These are phyloP conservation scores for Microdochium nivale DNA, from an alignment of 2,329 filamentous ascomycete species.

Conservation along the genomic window DNA sequence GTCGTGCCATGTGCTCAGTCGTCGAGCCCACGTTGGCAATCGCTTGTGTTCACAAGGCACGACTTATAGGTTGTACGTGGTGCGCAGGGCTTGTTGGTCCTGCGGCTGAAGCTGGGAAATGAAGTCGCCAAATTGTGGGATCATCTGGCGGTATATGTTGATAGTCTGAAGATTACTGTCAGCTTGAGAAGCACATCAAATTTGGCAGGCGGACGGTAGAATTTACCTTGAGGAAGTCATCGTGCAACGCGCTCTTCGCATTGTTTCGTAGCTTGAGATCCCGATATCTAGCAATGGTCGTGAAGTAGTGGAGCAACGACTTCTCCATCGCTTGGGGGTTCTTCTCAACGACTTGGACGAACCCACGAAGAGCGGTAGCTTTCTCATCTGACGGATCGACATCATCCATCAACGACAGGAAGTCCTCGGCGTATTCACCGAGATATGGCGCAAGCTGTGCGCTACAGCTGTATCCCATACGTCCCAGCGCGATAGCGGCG, in stretches of 20 bases:
- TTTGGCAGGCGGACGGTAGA: neutral
- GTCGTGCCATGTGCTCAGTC: too few species aligned
- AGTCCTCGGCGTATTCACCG: constrained; percentile 70
- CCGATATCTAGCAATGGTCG: constrained; percentile 70
- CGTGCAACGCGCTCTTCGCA: constrained; percentile 56
- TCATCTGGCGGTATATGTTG: constrained; percentile 35
- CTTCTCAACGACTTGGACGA: constrained; percentile 72
- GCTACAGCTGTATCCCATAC: constrained; percentile 72
- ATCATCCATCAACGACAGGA: constrained; percentile 72
- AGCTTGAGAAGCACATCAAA: constrained; percentile 3
- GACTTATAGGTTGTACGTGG: constrained; percentile 27
- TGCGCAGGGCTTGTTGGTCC: constrained; percentile 29
- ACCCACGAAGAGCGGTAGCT: constrained; percentile 84
- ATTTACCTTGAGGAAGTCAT: constrained; percentile 69
- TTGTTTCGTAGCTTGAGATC: constrained; percentile 52
- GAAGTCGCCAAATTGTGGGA: constrained; percentile 35
- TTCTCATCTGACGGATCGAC: constrained; percentile 90
- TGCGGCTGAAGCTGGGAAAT: constrained; percentile 27
- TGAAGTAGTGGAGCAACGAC: constrained; percentile 73
- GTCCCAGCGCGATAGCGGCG: constrained; percentile 83
- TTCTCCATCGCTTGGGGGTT: constrained; percentile 92
- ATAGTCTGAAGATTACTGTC: constrained; percentile 13
- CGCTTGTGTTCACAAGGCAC: neutral
- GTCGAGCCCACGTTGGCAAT: too few species aligned
- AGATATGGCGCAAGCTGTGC: constrained; percentile 72